Conservation (phyloP, 108 stramenopile species). For the Bacterosira constricta region DNA sequence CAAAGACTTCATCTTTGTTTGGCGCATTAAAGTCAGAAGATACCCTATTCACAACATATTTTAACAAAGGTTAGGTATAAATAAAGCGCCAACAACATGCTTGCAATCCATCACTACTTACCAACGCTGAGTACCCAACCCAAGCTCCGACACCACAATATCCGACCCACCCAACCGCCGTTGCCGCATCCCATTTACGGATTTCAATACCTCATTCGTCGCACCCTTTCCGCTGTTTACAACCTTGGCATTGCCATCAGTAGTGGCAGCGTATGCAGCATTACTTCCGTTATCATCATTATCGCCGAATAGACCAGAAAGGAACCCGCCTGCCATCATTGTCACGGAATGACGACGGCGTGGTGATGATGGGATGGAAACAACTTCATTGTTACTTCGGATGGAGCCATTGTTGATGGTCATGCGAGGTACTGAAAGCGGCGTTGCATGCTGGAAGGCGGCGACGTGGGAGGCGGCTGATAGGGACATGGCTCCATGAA, state of each 20-base stretch:
- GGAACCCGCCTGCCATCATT: conserved; percentile 43
- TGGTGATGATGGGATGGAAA: conserved; percentile 13
- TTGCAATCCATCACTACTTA: conserved; percentile 6
- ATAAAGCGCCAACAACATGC: background rate
- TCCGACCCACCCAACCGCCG: conserved; percentile 80
- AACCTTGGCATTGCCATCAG: background rate
- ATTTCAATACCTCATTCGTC: conserved; percentile 72
- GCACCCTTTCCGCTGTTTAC: conserved; percentile 45
- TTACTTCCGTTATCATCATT: conserved; percentile 5
- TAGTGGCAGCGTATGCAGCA: conserved; percentile 24
- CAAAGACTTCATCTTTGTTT: conserved; percentile 61
- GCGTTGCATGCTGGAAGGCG: too few relatives aligned
- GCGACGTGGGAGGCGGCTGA: too few relatives aligned
- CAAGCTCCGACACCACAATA: conserved; percentile 79
- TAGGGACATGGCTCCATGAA: too few relatives aligned
- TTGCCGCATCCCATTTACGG: conserved; percentile 79
- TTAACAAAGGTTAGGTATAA: background rate
- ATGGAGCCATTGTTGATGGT: too few relatives aligned
- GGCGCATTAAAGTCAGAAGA: conserved; percentile 85
- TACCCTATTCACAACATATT: too few relatives aligned
- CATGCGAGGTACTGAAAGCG: too few relatives aligned
- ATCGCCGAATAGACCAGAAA: conserved; percentile 57
- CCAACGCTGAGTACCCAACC: conserved; percentile 85
- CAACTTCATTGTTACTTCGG: background rate
- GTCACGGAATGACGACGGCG: conserved; percentile 10